Conservation (phyloP, 805 yeast species). For the Limtongia smithiae region DNA sequence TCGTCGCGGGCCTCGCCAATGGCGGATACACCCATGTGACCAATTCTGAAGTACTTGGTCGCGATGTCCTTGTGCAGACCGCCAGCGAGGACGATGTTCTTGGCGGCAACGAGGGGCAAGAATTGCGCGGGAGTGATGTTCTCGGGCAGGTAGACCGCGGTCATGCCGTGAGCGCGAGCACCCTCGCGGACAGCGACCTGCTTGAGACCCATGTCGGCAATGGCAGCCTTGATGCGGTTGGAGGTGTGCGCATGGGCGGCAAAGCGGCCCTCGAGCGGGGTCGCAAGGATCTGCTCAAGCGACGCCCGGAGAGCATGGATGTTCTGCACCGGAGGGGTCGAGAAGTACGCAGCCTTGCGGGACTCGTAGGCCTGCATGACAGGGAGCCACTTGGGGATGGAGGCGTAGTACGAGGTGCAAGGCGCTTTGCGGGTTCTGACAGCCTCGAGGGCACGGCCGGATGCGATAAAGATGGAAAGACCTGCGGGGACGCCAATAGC, state of each 20-base stretch:
- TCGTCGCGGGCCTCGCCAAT: conserved; percentile 54
- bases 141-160: conserved; percentile 81
- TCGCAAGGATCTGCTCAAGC: conserved; percentile 62
- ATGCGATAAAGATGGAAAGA: conserved; percentile 69
- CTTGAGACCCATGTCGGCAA: conserved; percentile 60
- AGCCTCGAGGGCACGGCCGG: conserved; percentile 72
- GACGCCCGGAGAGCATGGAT: conserved; percentile 77
- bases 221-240: conserved; percentile 56
- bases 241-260: conserved; percentile 61
- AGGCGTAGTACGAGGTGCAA: conserved; percentile 57
- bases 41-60: conserved; percentile 83
- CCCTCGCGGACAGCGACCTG: conserved; percentile 57
- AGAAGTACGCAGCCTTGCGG: conserved; percentile 78
- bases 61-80: conserved; percentile 82
- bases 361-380: conserved; percentile 81
- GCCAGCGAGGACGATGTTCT: conserved; percentile 79
- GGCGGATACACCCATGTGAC: conserved; percentile 91
- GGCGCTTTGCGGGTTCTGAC: conserved; percentile 47
- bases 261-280: conserved; percentile 56
- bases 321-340: conserved; percentile 94
- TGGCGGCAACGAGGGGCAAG: conserved; percentile 51
- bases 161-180: conserved; percentile 81
- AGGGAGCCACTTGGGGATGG: conserved; percentile 81
- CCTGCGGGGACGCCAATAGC: conserved; percentile 96
- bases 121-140: conserved; percentile 66